Conservation (phyloP, 2,329 filamentous ascomycete genomes). For the Lachnellula subtilissima region DNA sequence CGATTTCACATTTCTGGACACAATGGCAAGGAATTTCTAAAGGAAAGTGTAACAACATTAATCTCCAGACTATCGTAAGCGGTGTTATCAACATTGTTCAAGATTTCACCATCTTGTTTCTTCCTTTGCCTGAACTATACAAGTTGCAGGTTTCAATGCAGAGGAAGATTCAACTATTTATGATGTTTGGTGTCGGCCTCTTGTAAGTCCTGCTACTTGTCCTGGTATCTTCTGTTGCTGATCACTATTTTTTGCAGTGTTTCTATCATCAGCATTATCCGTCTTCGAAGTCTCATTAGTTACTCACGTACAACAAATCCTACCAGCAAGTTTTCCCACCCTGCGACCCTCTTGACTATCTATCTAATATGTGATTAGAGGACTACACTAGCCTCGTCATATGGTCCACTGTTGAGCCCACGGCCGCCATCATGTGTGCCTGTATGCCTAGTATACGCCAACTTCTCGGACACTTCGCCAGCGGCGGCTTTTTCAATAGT, state of each 20-base stretch:
- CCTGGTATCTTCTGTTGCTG: no score
- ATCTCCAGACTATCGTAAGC: constrained; percentile 45
- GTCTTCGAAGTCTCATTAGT: constrained; percentile 12
- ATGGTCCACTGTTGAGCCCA: constrained; percentile 11
- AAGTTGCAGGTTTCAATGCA: constrained; percentile 40
- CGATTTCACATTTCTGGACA: constrained; percentile 48
- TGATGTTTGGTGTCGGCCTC: constrained; percentile 47
- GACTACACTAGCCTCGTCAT: constrained; percentile 6
- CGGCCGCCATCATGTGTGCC: constrained; percentile 12
- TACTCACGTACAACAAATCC: constrained; percentile 12
- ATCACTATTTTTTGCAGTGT: no score
- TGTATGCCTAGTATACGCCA: constrained; percentile 6
- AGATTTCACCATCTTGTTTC: constrained; percentile 46
- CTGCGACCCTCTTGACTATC: no score
- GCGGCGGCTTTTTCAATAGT: no score
- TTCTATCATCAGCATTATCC: constrained; percentile 4
- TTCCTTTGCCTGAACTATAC: constrained; percentile 44
- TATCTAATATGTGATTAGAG: neutral
- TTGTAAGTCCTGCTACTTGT: constrained; percentile 24
- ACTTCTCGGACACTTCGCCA: no score
- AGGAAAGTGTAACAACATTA: constrained; percentile 46
- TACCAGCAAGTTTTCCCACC: no score
- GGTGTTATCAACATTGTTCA: constrained; percentile 47
- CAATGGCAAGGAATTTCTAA: constrained; percentile 43
- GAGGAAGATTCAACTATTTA: constrained; percentile 42